Conservation (phyloP, 2,329 filamentous ascomycete genomes). For the Alternaria burnsii region DNA sequence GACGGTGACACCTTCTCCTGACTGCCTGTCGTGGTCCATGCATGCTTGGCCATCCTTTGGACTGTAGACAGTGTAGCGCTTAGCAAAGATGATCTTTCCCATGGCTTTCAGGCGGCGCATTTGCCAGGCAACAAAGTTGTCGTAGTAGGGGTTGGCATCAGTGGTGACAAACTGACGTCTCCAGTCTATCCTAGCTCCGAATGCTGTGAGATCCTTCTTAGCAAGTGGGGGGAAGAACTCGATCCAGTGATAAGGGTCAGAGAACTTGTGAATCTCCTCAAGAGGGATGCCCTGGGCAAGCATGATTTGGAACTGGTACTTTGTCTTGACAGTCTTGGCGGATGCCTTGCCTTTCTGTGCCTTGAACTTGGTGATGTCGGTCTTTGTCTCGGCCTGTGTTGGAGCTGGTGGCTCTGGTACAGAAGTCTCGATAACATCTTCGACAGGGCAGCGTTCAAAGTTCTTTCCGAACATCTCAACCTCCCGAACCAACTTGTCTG, state of each 20-base stretch:
- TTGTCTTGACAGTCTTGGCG: conserved; percentile 88
- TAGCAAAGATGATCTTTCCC: conserved; percentile 92
- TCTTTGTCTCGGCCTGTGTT: conserved; percentile 70
- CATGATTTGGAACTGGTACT: conserved; percentile 98
- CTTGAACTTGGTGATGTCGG: conserved; percentile 89
- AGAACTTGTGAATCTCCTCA: conserved; percentile 91
- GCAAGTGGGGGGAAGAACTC: conserved; percentile 88
- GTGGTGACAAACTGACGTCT: conserved; percentile 92
- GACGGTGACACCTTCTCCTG: conserved; percentile 81
- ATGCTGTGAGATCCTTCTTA: conserved; percentile 78
- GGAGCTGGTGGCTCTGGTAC: conserved; percentile 64
- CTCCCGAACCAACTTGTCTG: conserved; percentile 92
- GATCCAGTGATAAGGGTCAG: conserved; percentile 91
- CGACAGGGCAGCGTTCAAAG: conserved; percentile 74
- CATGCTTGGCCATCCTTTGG: conserved; percentile 89
- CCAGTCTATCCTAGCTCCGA: conserved; percentile 93
- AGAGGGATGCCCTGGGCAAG: conserved; percentile 84
- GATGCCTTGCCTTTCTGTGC: conserved; percentile 81
- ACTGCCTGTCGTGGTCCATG: conserved; percentile 84
- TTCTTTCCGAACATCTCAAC: conserved; percentile 87
- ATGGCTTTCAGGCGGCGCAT: conserved; percentile 91
- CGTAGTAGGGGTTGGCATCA: conserved; percentile 95
- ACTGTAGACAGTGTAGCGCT: conserved; percentile 88
- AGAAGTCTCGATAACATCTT: conserved; percentile 56
- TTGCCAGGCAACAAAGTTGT: conserved; percentile 95